phyloP scores from a whole-genome alignment of 2,329 filamentous ascomycete species.

The Macroventuria anomochaeta region DNA sequence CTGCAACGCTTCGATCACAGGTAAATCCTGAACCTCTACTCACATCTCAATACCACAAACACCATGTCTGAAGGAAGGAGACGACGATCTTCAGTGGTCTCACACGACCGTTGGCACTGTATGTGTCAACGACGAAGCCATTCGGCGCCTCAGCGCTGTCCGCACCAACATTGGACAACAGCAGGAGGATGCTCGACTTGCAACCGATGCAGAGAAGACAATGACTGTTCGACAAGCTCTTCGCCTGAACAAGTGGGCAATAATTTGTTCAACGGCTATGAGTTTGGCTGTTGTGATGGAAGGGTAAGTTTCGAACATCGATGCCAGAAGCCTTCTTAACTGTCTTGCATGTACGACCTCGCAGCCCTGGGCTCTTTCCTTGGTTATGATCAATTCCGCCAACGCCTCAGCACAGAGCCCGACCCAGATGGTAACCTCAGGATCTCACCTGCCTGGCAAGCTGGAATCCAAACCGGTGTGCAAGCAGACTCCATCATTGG shows the following conservation, averaged over 20 bases:
- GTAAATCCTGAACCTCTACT: background rate
- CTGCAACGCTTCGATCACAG: background rate
- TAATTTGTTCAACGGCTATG: conserved; percentile 79
- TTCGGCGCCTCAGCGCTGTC: conserved; percentile 17
- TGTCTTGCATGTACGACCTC: conserved; percentile 61
- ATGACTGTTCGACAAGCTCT: conserved; percentile 23
- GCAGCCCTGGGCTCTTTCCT: conserved; percentile 79
- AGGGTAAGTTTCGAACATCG: conserved; percentile 62
- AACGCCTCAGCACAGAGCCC: conserved; percentile 44
- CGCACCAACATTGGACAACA: conserved; percentile 12
- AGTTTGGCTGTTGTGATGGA: conserved; percentile 89
- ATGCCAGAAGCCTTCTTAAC: background rate
- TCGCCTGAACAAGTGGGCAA: conserved; percentile 75
- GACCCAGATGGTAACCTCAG: conserved; percentile 16
- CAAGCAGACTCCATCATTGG: conserved; percentile 21
- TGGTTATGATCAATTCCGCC: conserved; percentile 50
- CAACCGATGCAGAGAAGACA: conserved; percentile 13
- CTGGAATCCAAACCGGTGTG: conserved; percentile 21
- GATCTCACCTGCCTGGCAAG: conserved; percentile 24
- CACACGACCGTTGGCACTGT: conserved; percentile 5
- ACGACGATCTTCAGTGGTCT: conserved; percentile 12
- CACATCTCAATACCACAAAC: background rate
- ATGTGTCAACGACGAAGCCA: conserved; percentile 15
- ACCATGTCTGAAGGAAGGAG: conserved; percentile 11
- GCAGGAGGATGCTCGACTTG: conserved; percentile 17